Base-by-base conservation (phyloP, 1,284 basidiomycete genomes). In the Melampsora americana region DNA sequence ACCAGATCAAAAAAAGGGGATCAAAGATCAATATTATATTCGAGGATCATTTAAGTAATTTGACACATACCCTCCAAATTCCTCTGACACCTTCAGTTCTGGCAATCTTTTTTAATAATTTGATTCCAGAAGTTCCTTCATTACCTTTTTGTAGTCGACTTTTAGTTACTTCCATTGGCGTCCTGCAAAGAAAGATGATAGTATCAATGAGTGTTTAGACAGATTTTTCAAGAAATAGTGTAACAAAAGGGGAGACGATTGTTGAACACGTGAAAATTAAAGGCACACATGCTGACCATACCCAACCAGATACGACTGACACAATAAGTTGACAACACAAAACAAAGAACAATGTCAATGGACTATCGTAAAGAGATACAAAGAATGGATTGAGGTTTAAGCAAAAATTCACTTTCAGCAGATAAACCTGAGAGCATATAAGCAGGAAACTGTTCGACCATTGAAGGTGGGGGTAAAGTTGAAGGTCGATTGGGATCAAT, bases 341-440 rank as follows among this genome's bases (percentile, higher is more conserved):
- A 28, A 56, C 14, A 9, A 56, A 56, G 14, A 28, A 53, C 16
- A 23, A 16, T 53, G 53, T n/a, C 53, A n/a, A 56, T 23, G 20
- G 6, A 18, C 11, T 7, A 14, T 56, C 18, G 26, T 23, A 56
- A 56, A 23, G 1, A 1, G 3, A 53, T 18, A 53, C 3, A 20
- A 12, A 4, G 5, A 53, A 53, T 16, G 5, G 50, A 53, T 5
- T 5, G 14, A 53, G 3, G 5, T 23, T 2, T 20, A 53, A 5
- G 5, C 18, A 23, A 56, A 56, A 28, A 56, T 18, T 56, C 7
- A 56, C 53, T 56, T 56, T 56, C 53, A 7, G 53, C 53, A 56
- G 53, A 56, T n/a, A 56, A 28, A 56, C 53, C 53, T 56, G 53
- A 56, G 53, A 56, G 53, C 53, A 56, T 56, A 56, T 56, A 56